Conservation (phyloP, 208 protist genomes). For the Leishmania martiniquensis region DNA sequence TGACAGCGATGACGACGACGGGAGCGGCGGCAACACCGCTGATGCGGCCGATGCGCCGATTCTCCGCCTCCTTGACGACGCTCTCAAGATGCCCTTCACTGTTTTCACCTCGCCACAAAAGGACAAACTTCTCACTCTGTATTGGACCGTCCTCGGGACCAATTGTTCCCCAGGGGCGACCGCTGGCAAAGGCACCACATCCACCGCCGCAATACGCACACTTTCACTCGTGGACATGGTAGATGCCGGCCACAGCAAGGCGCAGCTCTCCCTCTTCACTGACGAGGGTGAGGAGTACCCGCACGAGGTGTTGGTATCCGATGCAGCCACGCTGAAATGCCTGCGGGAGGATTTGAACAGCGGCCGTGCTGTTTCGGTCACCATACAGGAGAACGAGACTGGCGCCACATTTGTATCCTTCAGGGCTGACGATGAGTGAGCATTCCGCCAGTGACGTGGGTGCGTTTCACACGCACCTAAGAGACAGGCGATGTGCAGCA, state of each 20-base stretch:
- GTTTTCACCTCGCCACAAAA: conserved; percentile 58
- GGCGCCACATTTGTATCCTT: conserved; percentile 27
- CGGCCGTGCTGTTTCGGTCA: conserved; percentile 23
- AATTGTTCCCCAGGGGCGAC: neutral
- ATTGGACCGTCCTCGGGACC: conserved; percentile 43
- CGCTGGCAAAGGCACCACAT: neutral
- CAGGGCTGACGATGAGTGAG: conserved; percentile 20
- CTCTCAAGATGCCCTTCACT: conserved; percentile 62
- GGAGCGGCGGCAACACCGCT: conserved; percentile 4
- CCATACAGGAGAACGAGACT: conserved; percentile 19
- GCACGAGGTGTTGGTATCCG: conserved; percentile 22
- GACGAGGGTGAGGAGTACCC: conserved; percentile 37
- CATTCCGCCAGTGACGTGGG: neutral
- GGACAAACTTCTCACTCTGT: conserved; percentile 41
- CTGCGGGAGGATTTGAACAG: conserved; percentile 19
- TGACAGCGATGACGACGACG: neutral
- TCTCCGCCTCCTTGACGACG: conserved; percentile 47
- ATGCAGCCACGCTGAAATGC: conserved; percentile 12
- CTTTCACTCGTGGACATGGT: conserved; percentile 41
- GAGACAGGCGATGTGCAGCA: neutral
- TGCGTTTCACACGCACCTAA: neutral
- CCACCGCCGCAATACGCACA: neutral
- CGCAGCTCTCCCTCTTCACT: conserved; percentile 25
- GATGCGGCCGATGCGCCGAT: conserved; percentile 30
- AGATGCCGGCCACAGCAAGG: conserved; percentile 7